Evolutionary conservation across 2,329 filamentous ascomycete species (phyloP), one percentile per base, ranked within the genome.

Genomic region (Aspergillus brunneoviolaceus): DNA sequence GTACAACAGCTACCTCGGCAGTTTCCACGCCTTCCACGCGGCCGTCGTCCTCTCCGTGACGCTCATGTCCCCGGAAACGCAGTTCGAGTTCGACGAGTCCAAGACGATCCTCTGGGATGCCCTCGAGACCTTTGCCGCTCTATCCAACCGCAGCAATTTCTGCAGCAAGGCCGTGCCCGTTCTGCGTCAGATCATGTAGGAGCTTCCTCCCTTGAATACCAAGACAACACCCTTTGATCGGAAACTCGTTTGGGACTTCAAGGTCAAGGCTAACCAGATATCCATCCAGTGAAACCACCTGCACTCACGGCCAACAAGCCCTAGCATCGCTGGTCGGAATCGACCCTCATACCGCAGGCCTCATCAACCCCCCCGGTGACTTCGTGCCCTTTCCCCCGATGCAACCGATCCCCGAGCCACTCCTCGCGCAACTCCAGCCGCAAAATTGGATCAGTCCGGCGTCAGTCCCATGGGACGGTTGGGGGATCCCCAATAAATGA

Each of bases 21-120:
- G 74, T 55, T 79, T 78, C 60, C 74, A 78, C 45, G 74, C 76
- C 1, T 78, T 79, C 59, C 75, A 78, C 49, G 76, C 74, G 1
- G 75, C 75, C 5, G 69, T 77, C 0, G 70, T 74, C 5, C 59
- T 76, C 2, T 67, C 69, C 5, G 60, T 68, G 3, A 67, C 72
- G 19, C 60, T 75, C 6, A 65, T 72, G 53, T 67, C 70, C 31
- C 67, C 71, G 0, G 69, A 74, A 21, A 68, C 60, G 53, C 63
- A 67, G 11, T 58, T 62, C 29, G 72, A 76, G 51, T 73, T 68
- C 21, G 61, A 68, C 49, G 70, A 74, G 49, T 70, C 66, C 19
- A 70, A 73, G 48, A 65, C 65, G 12, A 55, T 69, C 1, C 65
- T 77, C 14, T 60, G 64, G 25, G 67, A 70, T 25, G 69, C 73